These are phyloP conservation scores for Maudiozyma serrabonitensis DNA, from an alignment of 805 yeast species.

Conservation along the genomic window DNA sequence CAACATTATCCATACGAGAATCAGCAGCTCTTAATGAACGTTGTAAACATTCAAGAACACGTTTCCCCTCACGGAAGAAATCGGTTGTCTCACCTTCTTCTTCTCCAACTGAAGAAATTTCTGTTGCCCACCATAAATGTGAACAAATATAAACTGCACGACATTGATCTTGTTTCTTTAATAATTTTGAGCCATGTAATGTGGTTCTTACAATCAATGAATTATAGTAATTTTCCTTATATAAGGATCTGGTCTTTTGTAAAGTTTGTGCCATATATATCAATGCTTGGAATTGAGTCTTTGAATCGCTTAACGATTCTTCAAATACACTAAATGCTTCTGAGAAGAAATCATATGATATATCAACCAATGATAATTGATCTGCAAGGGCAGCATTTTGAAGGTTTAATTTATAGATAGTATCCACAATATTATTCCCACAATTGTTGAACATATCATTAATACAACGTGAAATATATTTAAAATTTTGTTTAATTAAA, in stretches of 20 bases:
- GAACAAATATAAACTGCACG: slow-evolving; percentile 77
- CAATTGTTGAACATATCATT: slow-evolving; percentile 47
- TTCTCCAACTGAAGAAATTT: slow-evolving; percentile 38
- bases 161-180: slow-evolving; percentile 92
- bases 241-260: slow-evolving; percentile 43
- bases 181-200: slow-evolving; percentile 74
- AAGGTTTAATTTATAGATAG: slow-evolving; percentile 39
- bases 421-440: slow-evolving; percentile 24
- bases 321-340: slow-evolving; percentile 84
- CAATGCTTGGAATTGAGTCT: slow-evolving; percentile 44
- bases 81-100: slow-evolving; percentile 35
- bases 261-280: slow-evolving; percentile 41
- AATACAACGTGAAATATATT: slow-evolving; percentile 58
- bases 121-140: slow-evolving; percentile 91
- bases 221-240: slow-evolving; percentile 44
- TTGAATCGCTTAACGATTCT: slow-evolving; percentile 44
- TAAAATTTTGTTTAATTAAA: slow-evolving; percentile 47
- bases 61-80: slow-evolving; percentile 44
- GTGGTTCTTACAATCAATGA: slow-evolving; percentile 77
- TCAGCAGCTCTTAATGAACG: slow-evolving; percentile 85
- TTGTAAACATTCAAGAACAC: slow-evolving; percentile 86
- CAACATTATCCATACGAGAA: slow-evolving; percentile 68
- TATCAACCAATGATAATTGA: slow-evolving; percentile 58
- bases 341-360: slow-evolving; percentile 79
- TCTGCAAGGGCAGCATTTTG: slow-evolving; percentile 72